Evolutionary conservation across 176 grass and related monocot genomes (phyloP), one percentile per base, ranked within the genome.

Genomic region (Oryza longistaminata): DNA sequence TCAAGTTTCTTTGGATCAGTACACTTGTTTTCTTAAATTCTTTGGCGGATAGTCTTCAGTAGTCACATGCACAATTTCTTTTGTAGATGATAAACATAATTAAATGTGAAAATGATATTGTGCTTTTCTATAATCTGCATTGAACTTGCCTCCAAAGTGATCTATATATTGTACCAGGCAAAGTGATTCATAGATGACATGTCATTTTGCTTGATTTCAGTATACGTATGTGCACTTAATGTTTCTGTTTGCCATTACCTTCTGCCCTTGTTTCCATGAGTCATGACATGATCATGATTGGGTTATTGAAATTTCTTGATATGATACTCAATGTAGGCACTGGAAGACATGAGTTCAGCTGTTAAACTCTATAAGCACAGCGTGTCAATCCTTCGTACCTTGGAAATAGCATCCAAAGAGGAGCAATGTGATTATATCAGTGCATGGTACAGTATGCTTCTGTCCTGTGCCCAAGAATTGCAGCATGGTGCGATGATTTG

Each of bases 301-400:
- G 66, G 55, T 75, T 80, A 66, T 73, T 73, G 26, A 73, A 73
- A 73, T 46, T 46, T 48, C 70, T 48, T 49, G 45, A 58, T 74
- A 21, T 60, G 11, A 40, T 83, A 78, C 48, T 67, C 7, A 69
- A 67, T 74, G 15, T 48, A 94, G 93, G 93, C 71, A 80, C 61
- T 17, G 37, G 77, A 86, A 46, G 79, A 83, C 1, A 16, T 50
- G 7, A 73, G 39, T 77, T 55, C 86, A 45, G 85, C 85, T 73
- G 66, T 92, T 73, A 78, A 90, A 88, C 90, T 92, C 73, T 89
- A 86, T 52, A 79, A 85, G 78, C 87, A 90, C 29, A 83, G 85
- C 33, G 68, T 87, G 24, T 90, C 85, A 68, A 83, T 62, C 65
- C 78, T 94, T 7, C 37, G 10, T 66, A 70, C 34, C 42, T 37